phyloP scores from a whole-genome alignment of 2,329 filamentous ascomycete genomes.

The Talaromyces sp. region DNA sequence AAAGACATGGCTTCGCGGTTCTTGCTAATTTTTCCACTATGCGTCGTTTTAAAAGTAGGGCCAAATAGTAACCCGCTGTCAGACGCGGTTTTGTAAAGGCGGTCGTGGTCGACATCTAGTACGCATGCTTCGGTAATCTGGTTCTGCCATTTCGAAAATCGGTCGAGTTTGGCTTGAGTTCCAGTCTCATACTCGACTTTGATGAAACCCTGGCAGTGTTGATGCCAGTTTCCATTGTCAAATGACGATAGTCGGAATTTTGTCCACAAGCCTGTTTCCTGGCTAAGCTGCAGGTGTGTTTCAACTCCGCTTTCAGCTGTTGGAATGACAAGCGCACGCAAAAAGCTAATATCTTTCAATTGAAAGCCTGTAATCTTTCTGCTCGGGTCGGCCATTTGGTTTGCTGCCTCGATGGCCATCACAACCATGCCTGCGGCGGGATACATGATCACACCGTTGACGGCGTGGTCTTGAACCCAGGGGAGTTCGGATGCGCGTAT shows the following conservation, averaged over 20 bases:
- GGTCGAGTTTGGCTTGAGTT: background rate
- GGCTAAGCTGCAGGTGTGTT: background rate
- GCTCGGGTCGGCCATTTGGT: background rate
- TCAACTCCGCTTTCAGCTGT: constrained; percentile 15
- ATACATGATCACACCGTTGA: constrained; percentile 27
- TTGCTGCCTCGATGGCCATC: constrained; percentile 22
- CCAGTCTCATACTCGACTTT: background rate
- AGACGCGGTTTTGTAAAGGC: constrained; percentile 21
- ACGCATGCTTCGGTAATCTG: background rate
- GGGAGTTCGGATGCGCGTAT: constrained; percentile 24
- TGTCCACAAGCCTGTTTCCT: background rate
- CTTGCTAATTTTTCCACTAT: constrained; percentile 18
- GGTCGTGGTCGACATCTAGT: constrained; percentile 14
- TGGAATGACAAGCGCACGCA: constrained; percentile 17
- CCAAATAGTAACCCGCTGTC: constrained; percentile 21
- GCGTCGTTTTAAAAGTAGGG: background rate
- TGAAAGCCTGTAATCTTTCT: constrained; percentile 17
- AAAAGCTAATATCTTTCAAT: constrained; percentile 19
- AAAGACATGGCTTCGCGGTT: constrained; percentile 9
- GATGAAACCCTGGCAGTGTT: background rate
- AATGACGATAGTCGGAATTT: background rate
- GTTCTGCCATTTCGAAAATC: background rate
- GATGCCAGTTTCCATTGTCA: background rate
- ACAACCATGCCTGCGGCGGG: constrained; percentile 26
- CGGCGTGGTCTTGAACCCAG: constrained; percentile 29